Evolutionary conservation across 345 rosid genomes (phyloP).

Genomic region (Salix brachista): DNA sequence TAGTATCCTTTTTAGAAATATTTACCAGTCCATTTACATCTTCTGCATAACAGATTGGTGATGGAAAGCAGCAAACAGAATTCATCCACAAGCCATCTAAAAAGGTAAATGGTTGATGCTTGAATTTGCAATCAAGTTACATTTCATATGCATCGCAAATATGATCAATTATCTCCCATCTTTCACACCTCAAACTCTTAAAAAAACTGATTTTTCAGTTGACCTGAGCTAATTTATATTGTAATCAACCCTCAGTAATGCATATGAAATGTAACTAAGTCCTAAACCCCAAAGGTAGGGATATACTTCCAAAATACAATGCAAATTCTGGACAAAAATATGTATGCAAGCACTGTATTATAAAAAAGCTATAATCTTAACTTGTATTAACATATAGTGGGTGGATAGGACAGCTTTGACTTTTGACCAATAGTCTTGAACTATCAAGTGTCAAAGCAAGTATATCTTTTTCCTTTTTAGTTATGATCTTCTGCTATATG

Average conservation of each 20-base stretch:
- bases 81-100: conserved; percentile 77
- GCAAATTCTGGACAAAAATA: neutral
- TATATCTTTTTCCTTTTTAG: neutral
- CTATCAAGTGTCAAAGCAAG: neutral
- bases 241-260: neutral
- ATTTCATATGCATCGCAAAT: neutral
- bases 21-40: conserved; percentile 8
- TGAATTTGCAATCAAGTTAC: neutral
- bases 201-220: neutral
- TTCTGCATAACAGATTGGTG: conserved; percentile 50
- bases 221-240: neutral
- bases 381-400: neutral
- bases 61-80: conserved; percentile 46
- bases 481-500: neutral
- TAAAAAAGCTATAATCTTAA: neutral
- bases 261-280: neutral
- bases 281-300: neutral
- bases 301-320: neutral
- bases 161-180: neutral
- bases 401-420: neutral
- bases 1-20: neutral
- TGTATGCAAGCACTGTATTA: neutral
- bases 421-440: neutral
- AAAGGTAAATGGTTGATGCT: conserved; percentile 43
- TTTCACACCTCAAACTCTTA: neutral